These are phyloP conservation scores for Mrakia hoshinonis DNA, from an alignment of 768 basidiomycete genomes.

Conservation along the genomic window DNA sequence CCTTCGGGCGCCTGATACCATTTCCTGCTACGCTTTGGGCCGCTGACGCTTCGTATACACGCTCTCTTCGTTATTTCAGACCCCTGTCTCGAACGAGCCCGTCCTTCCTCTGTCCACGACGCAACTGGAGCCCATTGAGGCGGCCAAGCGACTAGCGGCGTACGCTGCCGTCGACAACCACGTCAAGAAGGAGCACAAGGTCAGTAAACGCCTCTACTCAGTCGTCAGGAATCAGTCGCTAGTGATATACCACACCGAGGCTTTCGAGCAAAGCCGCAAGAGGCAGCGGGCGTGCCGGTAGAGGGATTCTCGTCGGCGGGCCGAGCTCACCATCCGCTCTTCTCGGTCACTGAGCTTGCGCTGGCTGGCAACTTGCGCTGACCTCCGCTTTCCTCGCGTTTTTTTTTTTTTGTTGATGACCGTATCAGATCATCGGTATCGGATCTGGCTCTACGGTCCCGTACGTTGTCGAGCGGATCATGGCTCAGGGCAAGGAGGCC, in stretches of 20 bases:
- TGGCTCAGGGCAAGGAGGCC: constrained; percentile 63
- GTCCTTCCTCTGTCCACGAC: not conserved
- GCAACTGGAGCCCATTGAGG: constrained; percentile 49
- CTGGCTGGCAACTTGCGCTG: too few relatives aligned
- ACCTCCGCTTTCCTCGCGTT: too few relatives aligned
- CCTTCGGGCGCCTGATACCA: too few relatives aligned
- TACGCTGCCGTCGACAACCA: constrained; percentile 89
- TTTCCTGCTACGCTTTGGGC: too few relatives aligned
- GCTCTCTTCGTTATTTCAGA: not conserved
- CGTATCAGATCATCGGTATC: constrained; percentile 65
- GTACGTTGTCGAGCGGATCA: constrained; percentile 90
- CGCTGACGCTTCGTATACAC: not conserved
- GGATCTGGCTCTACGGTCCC: constrained; percentile 80
- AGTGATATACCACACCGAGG: too few relatives aligned
- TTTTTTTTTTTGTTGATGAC: too few relatives aligned
- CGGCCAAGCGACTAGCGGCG: constrained; percentile 81
- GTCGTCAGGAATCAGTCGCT: not conserved
- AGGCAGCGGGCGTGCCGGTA: too few relatives aligned
- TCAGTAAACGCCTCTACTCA: constrained; percentile 35
- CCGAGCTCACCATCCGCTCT: too few relatives aligned
- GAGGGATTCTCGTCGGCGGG: too few relatives aligned
- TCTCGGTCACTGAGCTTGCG: too few relatives aligned
- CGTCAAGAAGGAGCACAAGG: constrained; percentile 72
- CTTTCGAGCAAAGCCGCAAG: too few relatives aligned
- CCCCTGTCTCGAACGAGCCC: constrained; percentile 20